phyloP scores from a whole-genome alignment of 345 rosid genomes.

The Combretum micranthum region DNA sequence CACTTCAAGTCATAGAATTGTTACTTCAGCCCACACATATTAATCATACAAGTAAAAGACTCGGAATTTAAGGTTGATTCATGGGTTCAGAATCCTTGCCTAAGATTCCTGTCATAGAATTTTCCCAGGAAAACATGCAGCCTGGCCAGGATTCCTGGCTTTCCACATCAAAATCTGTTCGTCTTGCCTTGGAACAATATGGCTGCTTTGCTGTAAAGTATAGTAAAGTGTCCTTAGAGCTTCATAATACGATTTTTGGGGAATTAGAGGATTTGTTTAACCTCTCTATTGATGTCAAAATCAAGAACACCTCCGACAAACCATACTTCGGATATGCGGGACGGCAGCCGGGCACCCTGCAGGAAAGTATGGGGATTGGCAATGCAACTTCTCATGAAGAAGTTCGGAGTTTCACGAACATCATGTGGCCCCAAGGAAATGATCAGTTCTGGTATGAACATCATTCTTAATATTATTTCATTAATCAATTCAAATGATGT shows the following conservation, averaged over 20 bases:
- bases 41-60: background rate
- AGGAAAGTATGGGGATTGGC: conserved; percentile 43
- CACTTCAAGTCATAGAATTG: background rate
- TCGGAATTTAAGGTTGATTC: background rate
- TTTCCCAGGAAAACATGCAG: conserved; percentile 28
- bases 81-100: conserved; percentile 16
- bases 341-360: conserved; percentile 23
- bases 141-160: conserved; percentile 36
- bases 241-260: conserved; percentile 20
- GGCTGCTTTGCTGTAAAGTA: conserved; percentile 46
- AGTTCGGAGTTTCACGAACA: conserved; percentile 25
- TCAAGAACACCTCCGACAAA: conserved; percentile 27
- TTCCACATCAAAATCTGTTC: conserved; percentile 27
- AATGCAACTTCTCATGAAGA: conserved; percentile 22
- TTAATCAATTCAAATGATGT: too few relatives aligned
- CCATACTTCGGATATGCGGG: conserved; percentile 41
- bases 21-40: background rate
- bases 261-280: conserved; percentile 29
- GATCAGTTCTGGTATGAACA: conserved; percentile 26
- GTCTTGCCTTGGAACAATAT: conserved; percentile 38
- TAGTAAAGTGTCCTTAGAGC: conserved; percentile 20
- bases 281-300: conserved; percentile 38
- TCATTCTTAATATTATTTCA: too few relatives aligned
- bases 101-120: conserved; percentile 19
- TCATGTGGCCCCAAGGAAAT: conserved; percentile 51